Evolutionary conservation across 139 green algal genomes (phyloP), one percentile per base, ranked within the genome.

Genomic region (Asterochloris sp.): DNA sequence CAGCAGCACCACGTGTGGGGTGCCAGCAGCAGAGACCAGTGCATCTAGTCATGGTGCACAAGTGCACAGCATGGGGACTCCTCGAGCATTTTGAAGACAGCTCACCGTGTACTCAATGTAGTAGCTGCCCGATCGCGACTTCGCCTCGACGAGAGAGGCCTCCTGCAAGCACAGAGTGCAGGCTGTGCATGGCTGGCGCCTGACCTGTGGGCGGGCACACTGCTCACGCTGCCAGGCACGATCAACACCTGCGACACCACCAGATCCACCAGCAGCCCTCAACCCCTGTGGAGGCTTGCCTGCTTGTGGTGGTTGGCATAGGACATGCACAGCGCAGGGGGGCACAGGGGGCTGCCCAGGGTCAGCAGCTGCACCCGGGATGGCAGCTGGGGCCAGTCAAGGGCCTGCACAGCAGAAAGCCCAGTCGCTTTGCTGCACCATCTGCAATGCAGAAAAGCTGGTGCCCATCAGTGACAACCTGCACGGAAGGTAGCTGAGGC

Each of bases 21-120:
- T 54, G 38, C 38, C 38, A 54, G 38, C 6, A 54, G 38, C 38
- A 54, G 4, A 54, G 38, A 6, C 38, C 38, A 54, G 6, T 10
- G 38, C 38, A 54, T 2, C 38, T 54, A 6, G 38, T 6, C 6
- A 6, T 54, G 38, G 4, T 54, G 38, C 38, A 6, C 38, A 54
- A 54, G 4, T 6, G 38, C 38, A 54, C 38, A 54, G 38, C 38
- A 54, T 54, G 38, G 38, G 38, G 38, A 54, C 38, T 54, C 4
- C 38, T 6, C 38, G 6, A 54, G 38, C 38, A 54, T 6, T 54
- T 2, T 6, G 2, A 6, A 6, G 38, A 54, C 38, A 54, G 38
- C 38, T 54, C 38, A 91, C 60, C 27, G 82, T 86, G 85, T 92
- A 92, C 24, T 92, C 88, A 4, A 92, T 69, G 11, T 78, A 82